Percentiles rank a stretch among this genome's conserved stretches.
phyloP scores from a whole-genome alignment of 306 rosid species.

The Ceratonia siliqua region DNA sequence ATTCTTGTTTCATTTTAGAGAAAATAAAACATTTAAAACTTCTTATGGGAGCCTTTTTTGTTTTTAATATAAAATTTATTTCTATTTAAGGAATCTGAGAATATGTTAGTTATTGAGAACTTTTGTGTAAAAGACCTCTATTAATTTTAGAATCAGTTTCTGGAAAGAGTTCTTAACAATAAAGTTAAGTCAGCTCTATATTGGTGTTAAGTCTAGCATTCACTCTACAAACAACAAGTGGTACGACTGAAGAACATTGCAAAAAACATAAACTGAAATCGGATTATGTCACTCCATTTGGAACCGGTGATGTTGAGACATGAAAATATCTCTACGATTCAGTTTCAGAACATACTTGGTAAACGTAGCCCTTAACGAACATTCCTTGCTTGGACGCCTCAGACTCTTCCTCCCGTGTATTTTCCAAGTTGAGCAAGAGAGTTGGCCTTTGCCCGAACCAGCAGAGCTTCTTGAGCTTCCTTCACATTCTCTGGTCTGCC shows the following conservation, averaged over 20 bases:
- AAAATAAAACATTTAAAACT: background rate
- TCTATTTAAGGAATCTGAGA: too few relatives aligned
- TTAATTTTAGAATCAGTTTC: background rate
- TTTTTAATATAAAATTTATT: too few relatives aligned
- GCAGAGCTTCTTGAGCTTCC: conserved; percentile 55
- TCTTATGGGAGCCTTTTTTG: background rate
- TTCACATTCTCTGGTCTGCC: conserved; percentile 57
- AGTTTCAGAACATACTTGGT: conserved; percentile 33
- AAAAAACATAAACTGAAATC: background rate
- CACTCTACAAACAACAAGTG: too few relatives aligned
- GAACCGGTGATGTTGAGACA: background rate
- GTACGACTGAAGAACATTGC: background rate
- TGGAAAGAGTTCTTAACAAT: too few relatives aligned
- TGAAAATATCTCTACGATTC: background rate
- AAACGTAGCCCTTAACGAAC: conserved; percentile 62
- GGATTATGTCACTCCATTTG: background rate
- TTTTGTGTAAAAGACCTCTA: background rate
- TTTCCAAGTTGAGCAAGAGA: conserved; percentile 71
- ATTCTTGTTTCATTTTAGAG: too few relatives aligned
- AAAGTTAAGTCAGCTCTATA: too few relatives aligned
- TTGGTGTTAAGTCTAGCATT: too few relatives aligned
- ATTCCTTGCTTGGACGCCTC: conserved; percentile 58
- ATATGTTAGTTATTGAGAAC: too few relatives aligned
- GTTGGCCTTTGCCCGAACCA: conserved; percentile 59
- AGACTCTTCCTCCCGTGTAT: conserved; percentile 64